Conservation (phyloP, 2,329 filamentous ascomycete genomes). For the Scopulariopsis brevicaulis region DNA sequence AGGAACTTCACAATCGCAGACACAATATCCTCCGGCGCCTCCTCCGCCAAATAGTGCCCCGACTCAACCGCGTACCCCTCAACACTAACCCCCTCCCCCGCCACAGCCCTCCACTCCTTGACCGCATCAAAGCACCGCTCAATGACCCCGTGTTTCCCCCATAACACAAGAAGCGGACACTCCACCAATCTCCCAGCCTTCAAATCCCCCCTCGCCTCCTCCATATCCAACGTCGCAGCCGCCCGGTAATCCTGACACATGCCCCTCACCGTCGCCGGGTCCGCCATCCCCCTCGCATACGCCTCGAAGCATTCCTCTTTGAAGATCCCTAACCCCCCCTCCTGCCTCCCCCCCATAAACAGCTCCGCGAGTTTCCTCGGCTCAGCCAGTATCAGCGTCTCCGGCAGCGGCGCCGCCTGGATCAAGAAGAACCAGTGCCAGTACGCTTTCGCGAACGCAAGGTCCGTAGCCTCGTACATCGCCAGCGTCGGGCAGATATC, state of each 20-base stretch:
- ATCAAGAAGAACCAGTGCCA: slow-evolving; percentile 51
- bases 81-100: slow-evolving; percentile 19
- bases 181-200: slow-evolving; percentile 27
- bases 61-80: slow-evolving; percentile 29
- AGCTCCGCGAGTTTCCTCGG: slow-evolving; percentile 26
- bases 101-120: slow-evolving; percentile 37
- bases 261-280: slow-evolving; percentile 28
- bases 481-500: slow-evolving; percentile 44
- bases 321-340: slow-evolving; percentile 21
- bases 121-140: slow-evolving; percentile 35
- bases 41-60: slow-evolving; percentile 39
- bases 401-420: slow-evolving; percentile 37
- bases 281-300: slow-evolving; percentile 28
- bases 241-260: slow-evolving; percentile 48
- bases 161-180: slow-evolving; percentile 35
- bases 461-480: slow-evolving; percentile 34
- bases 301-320: slow-evolving; percentile 20
- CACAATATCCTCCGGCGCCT: slow-evolving; percentile 33
- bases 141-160: slow-evolving; percentile 35
- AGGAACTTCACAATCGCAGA: slow-evolving; percentile 27
- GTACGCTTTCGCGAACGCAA: slow-evolving; percentile 33
- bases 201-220: slow-evolving; percentile 33
- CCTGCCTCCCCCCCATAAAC: slow-evolving; percentile 28
- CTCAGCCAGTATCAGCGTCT: slow-evolving; percentile 27
- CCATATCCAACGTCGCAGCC: slow-evolving; percentile 36